Percentiles rank a stretch among this genome's conserved stretches.
These are phyloP conservation scores for Pyricularia grisea DNA, from an alignment of 2,329 filamentous ascomycete genomes.

Conservation along the genomic window DNA sequence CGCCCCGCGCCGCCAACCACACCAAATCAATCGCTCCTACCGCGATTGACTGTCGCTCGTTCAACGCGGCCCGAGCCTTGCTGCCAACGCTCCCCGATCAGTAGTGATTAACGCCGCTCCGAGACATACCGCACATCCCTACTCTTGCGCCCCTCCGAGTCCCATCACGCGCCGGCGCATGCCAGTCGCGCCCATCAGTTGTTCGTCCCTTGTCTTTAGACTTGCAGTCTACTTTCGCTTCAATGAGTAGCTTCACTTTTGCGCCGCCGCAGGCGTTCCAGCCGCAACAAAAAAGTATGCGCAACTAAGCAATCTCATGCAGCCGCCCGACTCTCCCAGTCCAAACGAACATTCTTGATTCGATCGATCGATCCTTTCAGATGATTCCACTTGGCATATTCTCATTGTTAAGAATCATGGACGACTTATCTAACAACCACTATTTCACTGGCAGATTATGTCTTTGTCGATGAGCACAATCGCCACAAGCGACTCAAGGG, in stretches of 20 bases:
- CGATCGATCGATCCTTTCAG: neutral
- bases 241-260: slow-evolving; percentile 71
- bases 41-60: neutral
- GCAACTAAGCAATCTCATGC: slow-evolving; percentile 18
- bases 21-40: neutral
- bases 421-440: slow-evolving; percentile 11
- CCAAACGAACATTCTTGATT: slow-evolving; percentile 13
- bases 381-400: neutral
- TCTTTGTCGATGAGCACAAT: slow-evolving; percentile 98
- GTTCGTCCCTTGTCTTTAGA: neutral
- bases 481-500: slow-evolving; percentile 94
- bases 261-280: slow-evolving; percentile 46
- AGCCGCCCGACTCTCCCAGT: neutral
- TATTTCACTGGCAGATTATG: slow-evolving; percentile 61
- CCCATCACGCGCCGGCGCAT: slow-evolving; percentile 25
- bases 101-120: neutral
- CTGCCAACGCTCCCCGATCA: neutral
- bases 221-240: slow-evolving; percentile 22
- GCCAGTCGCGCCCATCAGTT: slow-evolving; percentile 25
- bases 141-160: neutral
- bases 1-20: neutral
- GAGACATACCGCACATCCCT: neutral
- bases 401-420: neutral
- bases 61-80: neutral
- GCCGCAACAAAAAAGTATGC: slow-evolving; percentile 71